A percentile compares a stretch with the other conserved stretches of the same genome.
Conservation (phyloP, 2,329 filamentous ascomycete genomes). For the Fusarium tjaetaba region DNA sequence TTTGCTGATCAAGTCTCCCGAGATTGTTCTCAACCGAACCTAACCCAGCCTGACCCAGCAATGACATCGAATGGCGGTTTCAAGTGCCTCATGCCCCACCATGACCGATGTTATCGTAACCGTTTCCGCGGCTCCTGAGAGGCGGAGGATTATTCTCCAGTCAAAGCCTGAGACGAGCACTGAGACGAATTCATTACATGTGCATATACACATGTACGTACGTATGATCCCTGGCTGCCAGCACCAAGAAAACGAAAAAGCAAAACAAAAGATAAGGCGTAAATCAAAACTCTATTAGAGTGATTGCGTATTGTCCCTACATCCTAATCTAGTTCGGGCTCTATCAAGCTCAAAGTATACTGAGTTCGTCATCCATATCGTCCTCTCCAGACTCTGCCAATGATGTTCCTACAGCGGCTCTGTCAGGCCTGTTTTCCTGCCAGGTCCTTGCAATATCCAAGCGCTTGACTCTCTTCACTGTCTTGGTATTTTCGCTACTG, state of each 20-base stretch:
- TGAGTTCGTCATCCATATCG: constrained; percentile 31
- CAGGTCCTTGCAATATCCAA: constrained; percentile 21
- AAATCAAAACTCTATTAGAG: neutral
- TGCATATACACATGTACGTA: neutral
- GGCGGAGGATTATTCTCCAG: constrained; percentile 25
- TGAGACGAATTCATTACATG: constrained; percentile 24
- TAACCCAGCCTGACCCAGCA: neutral
- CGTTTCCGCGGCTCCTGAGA: constrained; percentile 15
- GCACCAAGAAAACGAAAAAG: neutral
- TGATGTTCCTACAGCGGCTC: constrained; percentile 18
- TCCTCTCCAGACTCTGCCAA: constrained; percentile 5
- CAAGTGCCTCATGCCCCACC: constrained; percentile 38
- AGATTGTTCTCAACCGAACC: constrained; percentile 5
- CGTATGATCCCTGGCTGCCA: constrained; percentile 7
- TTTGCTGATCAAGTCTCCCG: constrained; percentile 13
- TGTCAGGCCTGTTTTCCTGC: constrained; percentile 14
- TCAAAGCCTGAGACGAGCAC: constrained; percentile 25
- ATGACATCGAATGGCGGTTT: constrained; percentile 40
- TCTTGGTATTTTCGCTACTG: neutral
- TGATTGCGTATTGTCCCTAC: neutral
- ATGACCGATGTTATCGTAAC: constrained; percentile 31
- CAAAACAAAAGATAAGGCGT: neutral
- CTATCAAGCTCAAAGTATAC: constrained; percentile 17
- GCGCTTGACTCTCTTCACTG: constrained; percentile 28
- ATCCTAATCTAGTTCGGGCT: neutral